Evolutionary conservation across 495 filamentous ascomycete genomes (phyloP).

Genomic region (Lichina pygmaea): DNA sequence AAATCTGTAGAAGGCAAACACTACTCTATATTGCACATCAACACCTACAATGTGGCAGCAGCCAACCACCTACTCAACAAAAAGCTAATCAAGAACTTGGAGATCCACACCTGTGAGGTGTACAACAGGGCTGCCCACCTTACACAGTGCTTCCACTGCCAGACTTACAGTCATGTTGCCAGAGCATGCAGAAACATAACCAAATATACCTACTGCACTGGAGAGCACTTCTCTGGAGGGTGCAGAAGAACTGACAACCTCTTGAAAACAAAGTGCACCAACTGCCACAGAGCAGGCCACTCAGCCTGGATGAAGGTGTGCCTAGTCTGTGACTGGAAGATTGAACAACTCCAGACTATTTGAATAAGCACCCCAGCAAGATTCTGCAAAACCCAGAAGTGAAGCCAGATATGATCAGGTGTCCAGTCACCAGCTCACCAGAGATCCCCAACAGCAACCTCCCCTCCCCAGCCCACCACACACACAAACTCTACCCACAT

Average conservation of each 20-base stretch:
- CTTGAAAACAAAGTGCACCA: not conserved
- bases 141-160: not conserved
- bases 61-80: too few relatives aligned
- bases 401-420: too few relatives aligned
- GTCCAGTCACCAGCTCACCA: too few relatives aligned
- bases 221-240: not conserved
- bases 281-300: not conserved
- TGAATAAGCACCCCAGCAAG: not conserved
- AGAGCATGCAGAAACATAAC: not conserved
- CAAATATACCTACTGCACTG: not conserved
- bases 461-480: too few relatives aligned
- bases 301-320: not conserved
- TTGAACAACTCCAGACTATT: not conserved
- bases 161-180: not conserved
- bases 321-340: not conserved
- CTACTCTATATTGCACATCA: too few relatives aligned
- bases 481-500: too few relatives aligned
- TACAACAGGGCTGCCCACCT: not conserved
- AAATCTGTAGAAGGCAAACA: too few relatives aligned
- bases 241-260: not conserved
- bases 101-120: not conserved
- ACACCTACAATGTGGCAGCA: too few relatives aligned
- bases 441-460: too few relatives aligned
- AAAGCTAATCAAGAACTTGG: too few relatives aligned
- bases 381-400: too few relatives aligned